Evolutionary conservation across 805 yeast species (phyloP), one percentile per base, ranked within the genome.

Genomic region (Metschnikowia proteae): DNA sequence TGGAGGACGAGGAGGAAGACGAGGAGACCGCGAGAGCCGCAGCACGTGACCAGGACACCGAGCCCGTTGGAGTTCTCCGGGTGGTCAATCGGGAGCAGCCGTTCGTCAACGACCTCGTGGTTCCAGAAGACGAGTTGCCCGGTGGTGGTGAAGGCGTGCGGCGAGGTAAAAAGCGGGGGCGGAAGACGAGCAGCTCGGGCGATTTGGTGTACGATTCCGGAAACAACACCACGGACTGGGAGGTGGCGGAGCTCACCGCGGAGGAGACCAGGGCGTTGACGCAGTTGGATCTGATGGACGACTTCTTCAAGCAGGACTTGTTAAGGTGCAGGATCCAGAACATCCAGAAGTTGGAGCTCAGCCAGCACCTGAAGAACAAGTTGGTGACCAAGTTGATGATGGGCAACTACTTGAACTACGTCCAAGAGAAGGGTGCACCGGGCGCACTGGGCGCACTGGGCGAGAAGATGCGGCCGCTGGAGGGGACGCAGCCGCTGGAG

Each of bases 381-480:
- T 58, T 84, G 49, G 80, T 83, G 13, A 86, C 86, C 38, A 73
- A 77, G 51, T 65, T 84, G 46, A 84, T 84, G 89, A 82, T 84
- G 79, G 81, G 84, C 6, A 80, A 86, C 39, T 81, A 80, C 51
- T 75, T 78, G 50, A 79, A 78, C 50, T 79, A 76, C 52, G 61
- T 74, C 31, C 26, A 38, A 11, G 32, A 27, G n/a, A 37, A 37
- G 22, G 13, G 29, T 5, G 22, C n/a, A 7, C 29, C 23, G 39
- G 22, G 29, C 6, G 39, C 9, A 2, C 1, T 1, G 17, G 17
- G 17, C 17, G 17, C 29, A 26, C 22, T 11, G 22, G 29, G 27
- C 10, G n/a, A 26, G 17, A 17, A 17, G 17, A 17, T 17, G 17
- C 17, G 17, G 17, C 17, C 17, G 17, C 17, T 17, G 17, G 17